phyloP scores from a whole-genome alignment of 2,329 filamentous ascomycete genomes.

The Trichoderma arundinaceum region DNA sequence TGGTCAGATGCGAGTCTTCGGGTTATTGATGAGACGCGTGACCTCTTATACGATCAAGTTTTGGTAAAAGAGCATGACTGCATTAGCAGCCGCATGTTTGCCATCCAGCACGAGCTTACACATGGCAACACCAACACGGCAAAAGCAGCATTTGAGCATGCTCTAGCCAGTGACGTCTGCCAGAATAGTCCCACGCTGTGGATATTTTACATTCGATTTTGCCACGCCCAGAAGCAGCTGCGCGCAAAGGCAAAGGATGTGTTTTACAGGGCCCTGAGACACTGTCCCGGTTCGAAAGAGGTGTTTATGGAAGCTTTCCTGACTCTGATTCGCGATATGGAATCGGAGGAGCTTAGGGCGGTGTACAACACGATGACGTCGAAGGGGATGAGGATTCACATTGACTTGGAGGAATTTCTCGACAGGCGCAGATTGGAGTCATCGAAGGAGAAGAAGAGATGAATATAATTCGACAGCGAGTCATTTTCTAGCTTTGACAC shows the following conservation, averaged over 20 bases:
- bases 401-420: conserved; percentile 58
- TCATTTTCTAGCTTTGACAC: too few relatives aligned
- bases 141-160: conserved; percentile 59
- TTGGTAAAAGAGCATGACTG: conserved; percentile 49
- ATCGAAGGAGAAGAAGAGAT: conserved; percentile 28
- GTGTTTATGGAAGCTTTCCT: conserved; percentile 59
- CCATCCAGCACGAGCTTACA: conserved; percentile 57
- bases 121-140: conserved; percentile 57
- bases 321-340: conserved; percentile 52
- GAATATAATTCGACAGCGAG: background rate
- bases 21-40: conserved; percentile 77
- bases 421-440: conserved; percentile 39
- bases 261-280: conserved; percentile 54
- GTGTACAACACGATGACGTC: conserved; percentile 55
- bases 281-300: conserved; percentile 58
- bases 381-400: conserved; percentile 57
- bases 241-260: conserved; percentile 53
- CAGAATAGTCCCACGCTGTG: conserved; percentile 53
- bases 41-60: conserved; percentile 62
- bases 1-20: conserved; percentile 75
- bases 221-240: conserved; percentile 46
- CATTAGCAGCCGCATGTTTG: conserved; percentile 54
- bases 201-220: conserved; percentile 58
- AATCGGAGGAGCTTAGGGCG: conserved; percentile 54
- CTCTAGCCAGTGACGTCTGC: conserved; percentile 50